A percentile compares a stretch with the other conserved stretches of the same genome.
phyloP scores from a whole-genome alignment of 2,329 filamentous ascomycete species.

The Calonectria pteridis region DNA sequence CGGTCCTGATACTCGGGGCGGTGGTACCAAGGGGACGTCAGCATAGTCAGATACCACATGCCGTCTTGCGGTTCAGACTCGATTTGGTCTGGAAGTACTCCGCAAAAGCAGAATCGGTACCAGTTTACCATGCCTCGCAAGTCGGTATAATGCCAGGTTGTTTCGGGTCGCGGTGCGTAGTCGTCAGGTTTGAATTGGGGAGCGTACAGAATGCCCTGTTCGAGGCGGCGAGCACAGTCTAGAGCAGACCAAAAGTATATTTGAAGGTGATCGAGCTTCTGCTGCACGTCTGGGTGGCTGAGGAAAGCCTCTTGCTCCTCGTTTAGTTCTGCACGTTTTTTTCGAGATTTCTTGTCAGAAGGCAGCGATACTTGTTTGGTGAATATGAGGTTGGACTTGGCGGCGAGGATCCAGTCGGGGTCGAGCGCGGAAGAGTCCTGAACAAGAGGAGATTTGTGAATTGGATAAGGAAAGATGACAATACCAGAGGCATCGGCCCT shows the following conservation, averaged over 20 bases:
- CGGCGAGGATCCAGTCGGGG: conserved; percentile 4
- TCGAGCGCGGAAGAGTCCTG: background rate
- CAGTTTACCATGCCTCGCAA: conserved; percentile 45
- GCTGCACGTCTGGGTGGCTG: background rate
- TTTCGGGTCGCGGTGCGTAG: background rate
- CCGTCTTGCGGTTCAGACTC: conserved; percentile 39
- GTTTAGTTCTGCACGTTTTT: too few relatives aligned
- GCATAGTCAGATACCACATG: conserved; percentile 38
- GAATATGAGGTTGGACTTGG: background rate
- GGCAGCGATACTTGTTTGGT: background rate
- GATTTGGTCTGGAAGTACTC: conserved; percentile 24
- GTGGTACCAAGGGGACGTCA: conserved; percentile 45
- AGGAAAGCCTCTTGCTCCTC: background rate
- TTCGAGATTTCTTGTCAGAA: background rate
- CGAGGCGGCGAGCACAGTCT: conserved; percentile 27
- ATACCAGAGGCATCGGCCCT: background rate
- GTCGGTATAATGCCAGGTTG: conserved; percentile 38
- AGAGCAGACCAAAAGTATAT: conserved; percentile 44
- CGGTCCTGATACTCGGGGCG: conserved; percentile 41
- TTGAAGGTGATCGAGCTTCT: conserved; percentile 35
- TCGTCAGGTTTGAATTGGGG: background rate
- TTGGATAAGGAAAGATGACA: conserved; percentile 10
- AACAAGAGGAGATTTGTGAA: conserved; percentile 11
- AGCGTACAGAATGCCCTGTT: background rate
- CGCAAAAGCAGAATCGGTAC: conserved; percentile 44